Percentiles rank a stretch among this genome's conserved stretches.
Evolutionary conservation across 2,329 filamentous ascomycete genomes (phyloP).

Genomic region (Sporothrix luriei): DNA sequence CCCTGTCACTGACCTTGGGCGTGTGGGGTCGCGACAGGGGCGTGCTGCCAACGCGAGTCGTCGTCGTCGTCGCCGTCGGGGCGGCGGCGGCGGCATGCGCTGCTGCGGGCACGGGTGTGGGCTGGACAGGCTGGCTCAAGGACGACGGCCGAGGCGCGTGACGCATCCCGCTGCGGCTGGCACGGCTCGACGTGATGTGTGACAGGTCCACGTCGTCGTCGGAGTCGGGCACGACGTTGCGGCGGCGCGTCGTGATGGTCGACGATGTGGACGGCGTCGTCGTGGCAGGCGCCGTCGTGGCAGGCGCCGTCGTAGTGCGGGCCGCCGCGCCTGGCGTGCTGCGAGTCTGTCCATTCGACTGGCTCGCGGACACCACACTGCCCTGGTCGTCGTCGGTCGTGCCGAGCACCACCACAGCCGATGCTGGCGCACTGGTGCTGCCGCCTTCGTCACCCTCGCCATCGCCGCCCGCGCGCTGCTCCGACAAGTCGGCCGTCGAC

Average conservation of each 20-base stretch:
- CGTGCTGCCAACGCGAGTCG: constrained; percentile 7
- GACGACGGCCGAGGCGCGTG: not conserved
- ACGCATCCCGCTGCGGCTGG: not conserved
- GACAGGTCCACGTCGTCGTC: constrained; percentile 28
- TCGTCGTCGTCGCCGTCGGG: not conserved
- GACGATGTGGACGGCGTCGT: not conserved
- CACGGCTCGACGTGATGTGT: not conserved
- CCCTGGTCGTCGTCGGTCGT: constrained; percentile 29
- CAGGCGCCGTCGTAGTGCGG: not conserved
- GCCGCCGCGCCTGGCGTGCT: not conserved
- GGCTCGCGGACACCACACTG: constrained; percentile 21
- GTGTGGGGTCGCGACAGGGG: constrained; percentile 23
- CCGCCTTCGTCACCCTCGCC: not conserved
- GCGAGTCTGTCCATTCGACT: constrained; percentile 23
- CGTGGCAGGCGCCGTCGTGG: not conserved
- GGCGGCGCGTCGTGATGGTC: not conserved
- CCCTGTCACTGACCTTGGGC: not conserved
- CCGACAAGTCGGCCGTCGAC: not conserved
- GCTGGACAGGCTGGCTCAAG: constrained; percentile 12
- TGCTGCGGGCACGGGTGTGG: not conserved
- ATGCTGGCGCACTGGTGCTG: not conserved
- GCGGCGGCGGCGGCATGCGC: not conserved
- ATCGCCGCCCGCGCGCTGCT: not conserved
- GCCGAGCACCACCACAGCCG: constrained; percentile 28
- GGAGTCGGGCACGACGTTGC: constrained; percentile 31